Evolutionary conservation across 2,329 filamentous ascomycete species (phyloP).

Genomic region (Colletotrichum sidae): DNA sequence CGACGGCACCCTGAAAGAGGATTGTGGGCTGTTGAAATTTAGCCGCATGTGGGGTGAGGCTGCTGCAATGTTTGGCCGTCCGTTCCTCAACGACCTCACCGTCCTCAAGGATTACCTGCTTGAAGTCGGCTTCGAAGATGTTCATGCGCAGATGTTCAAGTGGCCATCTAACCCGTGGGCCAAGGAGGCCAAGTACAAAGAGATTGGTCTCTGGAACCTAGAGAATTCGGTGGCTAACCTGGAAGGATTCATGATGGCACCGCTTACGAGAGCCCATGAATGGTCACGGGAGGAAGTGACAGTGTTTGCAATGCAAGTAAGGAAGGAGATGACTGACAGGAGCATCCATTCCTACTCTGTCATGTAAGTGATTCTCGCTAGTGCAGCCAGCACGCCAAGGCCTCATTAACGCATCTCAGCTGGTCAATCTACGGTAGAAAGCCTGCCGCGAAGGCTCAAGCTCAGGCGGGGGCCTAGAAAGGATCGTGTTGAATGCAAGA

Average conservation of each 20-base stretch:
- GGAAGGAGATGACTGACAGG: constrained; percentile 41
- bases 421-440: constrained; percentile 22
- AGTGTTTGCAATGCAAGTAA: constrained; percentile 40
- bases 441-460: not conserved
- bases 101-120: constrained; percentile 52
- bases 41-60: constrained; percentile 45
- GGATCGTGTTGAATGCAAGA: not conserved
- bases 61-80: constrained; percentile 43
- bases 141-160: constrained; percentile 59
- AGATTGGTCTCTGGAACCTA: constrained; percentile 54
- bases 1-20: constrained; percentile 49
- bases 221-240: constrained; percentile 46
- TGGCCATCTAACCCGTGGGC: constrained; percentile 65
- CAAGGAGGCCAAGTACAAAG: constrained; percentile 61
- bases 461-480: not conserved
- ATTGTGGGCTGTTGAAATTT: constrained; percentile 46
- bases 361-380: constrained; percentile 44
- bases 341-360: constrained; percentile 46
- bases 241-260: constrained; percentile 49
- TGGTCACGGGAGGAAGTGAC: constrained; percentile 47
- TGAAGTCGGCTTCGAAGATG: constrained; percentile 65
- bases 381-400: not conserved
- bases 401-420: not conserved
- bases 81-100: constrained; percentile 42
- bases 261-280: constrained; percentile 51